Conservation (phyloP, 768 basidiomycete genomes). For the Megacollybia marginata region DNA sequence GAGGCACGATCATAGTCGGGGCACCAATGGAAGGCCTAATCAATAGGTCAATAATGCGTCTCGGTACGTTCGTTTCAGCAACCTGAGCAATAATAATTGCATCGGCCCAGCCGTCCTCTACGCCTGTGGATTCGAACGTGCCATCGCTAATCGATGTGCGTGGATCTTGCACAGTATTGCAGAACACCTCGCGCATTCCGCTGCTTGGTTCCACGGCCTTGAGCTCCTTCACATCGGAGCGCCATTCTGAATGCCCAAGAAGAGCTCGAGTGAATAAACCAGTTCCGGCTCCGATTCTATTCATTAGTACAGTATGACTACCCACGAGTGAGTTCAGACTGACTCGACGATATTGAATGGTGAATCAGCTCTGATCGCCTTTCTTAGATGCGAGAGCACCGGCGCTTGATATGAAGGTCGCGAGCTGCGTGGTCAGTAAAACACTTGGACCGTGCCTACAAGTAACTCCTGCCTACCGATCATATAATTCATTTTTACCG, state of each 20-base stretch:
- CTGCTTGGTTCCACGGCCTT: slow-evolving; percentile 77
- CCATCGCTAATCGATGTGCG: slow-evolving; percentile 54
- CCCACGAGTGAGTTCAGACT: slow-evolving; percentile 15
- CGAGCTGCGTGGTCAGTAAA: slow-evolving; percentile 33
- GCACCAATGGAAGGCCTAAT: slow-evolving; percentile 91
- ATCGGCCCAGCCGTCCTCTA: slow-evolving; percentile 67
- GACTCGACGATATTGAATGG: slow-evolving; percentile 68
- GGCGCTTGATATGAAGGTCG: slow-evolving; percentile 76
- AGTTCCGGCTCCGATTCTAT: slow-evolving; percentile 76
- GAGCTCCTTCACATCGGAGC: slow-evolving; percentile 41
- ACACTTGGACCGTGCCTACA: background rate
- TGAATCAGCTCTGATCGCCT: slow-evolving; percentile 26
- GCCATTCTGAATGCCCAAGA: slow-evolving; percentile 54
- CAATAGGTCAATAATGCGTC: background rate
- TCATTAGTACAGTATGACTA: background rate
- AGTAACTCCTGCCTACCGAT: slow-evolving; percentile 38
- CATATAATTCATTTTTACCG: slow-evolving; percentile 82
- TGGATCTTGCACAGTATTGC: slow-evolving; percentile 43
- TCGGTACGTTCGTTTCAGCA: background rate
- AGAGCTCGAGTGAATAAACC: slow-evolving; percentile 86
- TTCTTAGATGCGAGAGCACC: slow-evolving; percentile 55
- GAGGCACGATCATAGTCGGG: slow-evolving; percentile 68
- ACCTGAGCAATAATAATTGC: slow-evolving; percentile 77
- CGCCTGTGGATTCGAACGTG: slow-evolving; percentile 58
- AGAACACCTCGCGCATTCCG: slow-evolving; percentile 79